Conservation (phyloP, 257 asterid genomes). For the Marsdenia floribunda region DNA sequence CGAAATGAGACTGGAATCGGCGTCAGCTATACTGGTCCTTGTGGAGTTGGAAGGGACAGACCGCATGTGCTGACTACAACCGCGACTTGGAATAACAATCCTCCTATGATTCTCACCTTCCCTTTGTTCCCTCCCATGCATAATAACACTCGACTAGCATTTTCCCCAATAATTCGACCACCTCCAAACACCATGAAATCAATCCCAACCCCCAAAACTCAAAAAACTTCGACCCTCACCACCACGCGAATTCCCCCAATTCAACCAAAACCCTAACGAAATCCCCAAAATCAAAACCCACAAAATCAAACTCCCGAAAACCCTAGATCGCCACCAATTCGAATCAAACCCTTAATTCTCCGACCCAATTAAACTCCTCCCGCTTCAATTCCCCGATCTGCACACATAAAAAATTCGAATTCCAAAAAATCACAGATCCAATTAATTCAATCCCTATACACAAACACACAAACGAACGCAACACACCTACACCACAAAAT, state of each 20-base stretch:
- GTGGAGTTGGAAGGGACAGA: conserved; percentile 30
- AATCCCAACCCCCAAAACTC: conserved; percentile 11
- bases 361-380: conserved; percentile 3
- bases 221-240: conserved; percentile 13
- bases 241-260: conserved; percentile 13
- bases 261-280: conserved; percentile 20
- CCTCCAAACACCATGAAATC: conserved; percentile 32
- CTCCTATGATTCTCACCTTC: conserved; percentile 21
- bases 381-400: conserved; percentile 20
- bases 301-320: background rate
- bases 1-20: conserved; percentile 13
- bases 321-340: conserved; percentile 22
- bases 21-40: conserved; percentile 28
- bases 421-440: conserved; percentile 18
- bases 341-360: conserved; percentile 6
- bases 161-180: conserved; percentile 19
- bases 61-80: conserved; percentile 33
- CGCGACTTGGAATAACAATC: conserved; percentile 7
- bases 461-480: background rate
- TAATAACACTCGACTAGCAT: conserved; percentile 32
- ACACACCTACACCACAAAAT: background rate
- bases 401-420: conserved; percentile 15
- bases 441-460: conserved; percentile 3
- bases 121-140: conserved; percentile 34
- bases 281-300: conserved; percentile 2